Conservation (phyloP, 2,329 filamentous ascomycete species). For the Penicillium sclerotigenum region DNA sequence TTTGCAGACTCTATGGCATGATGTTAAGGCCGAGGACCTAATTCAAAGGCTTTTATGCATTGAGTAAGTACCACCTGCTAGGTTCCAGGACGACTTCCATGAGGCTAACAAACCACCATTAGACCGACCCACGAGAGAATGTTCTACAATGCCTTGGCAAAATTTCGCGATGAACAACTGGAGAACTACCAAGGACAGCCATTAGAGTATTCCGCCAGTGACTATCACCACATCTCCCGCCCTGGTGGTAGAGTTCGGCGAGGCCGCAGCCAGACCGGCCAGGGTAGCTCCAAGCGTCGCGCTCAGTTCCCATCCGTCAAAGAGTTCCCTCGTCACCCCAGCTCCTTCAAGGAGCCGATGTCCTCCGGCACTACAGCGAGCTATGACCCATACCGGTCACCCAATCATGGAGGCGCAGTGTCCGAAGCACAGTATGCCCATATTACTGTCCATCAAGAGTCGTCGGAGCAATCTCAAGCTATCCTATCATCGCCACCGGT, state of each 20-base stretch:
- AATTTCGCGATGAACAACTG: constrained; percentile 77
- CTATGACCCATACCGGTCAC: constrained; percentile 82
- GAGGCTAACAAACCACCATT: neutral
- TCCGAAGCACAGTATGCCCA: constrained; percentile 61
- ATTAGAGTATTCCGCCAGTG: constrained; percentile 80
- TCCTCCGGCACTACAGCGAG: constrained; percentile 54
- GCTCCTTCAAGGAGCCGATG: constrained; percentile 49
- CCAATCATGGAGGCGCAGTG: constrained; percentile 51
- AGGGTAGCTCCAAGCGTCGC: constrained; percentile 40
- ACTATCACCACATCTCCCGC: constrained; percentile 75
- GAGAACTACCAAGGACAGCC: constrained; percentile 78
- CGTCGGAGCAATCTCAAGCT: constrained; percentile 12
- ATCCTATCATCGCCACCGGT: constrained; percentile 1
- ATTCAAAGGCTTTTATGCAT: constrained; percentile 64
- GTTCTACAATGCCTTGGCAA: constrained; percentile 81
- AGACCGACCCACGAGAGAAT: constrained; percentile 87
- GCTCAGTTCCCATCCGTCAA: constrained; percentile 58
- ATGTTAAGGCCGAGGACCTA: constrained; percentile 69
- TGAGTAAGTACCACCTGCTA: constrained; percentile 52
- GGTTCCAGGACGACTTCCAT: no score
- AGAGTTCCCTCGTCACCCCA: constrained; percentile 50
- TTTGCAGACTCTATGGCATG: constrained; percentile 88
- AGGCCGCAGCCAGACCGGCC: constrained; percentile 28
- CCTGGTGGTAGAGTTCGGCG: constrained; percentile 32
- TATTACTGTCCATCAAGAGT: constrained; percentile 63